Base-by-base conservation (phyloP, 441 rosid species). In the Euphorbia schlechtendalii region DNA sequence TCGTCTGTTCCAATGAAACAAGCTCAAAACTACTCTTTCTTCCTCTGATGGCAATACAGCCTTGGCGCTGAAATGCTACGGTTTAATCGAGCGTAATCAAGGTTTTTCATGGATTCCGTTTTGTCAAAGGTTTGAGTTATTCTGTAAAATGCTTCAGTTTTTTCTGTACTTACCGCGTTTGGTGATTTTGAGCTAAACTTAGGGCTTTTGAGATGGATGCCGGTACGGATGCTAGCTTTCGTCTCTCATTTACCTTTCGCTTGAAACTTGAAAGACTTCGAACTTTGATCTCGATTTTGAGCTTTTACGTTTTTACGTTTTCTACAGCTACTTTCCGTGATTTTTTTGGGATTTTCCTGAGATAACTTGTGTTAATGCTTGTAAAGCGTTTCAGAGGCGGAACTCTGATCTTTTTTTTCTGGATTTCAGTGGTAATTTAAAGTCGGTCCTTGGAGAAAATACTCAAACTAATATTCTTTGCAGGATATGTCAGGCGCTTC, bases 121-220 rank as follows among this genome's bases (percentile, higher is more conserved):
- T n/a, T 48, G 17, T 0, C 8, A 14, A 40, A 27, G 22, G 46
- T 41, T 41, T 12, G 17, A 13, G 1, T 13, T 11, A 14, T 46
- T 5, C 17, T 21, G 49, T 15, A 48, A 20, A 25, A 10, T 25
- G 54, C 22, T 43, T 61, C 24, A 32, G 5, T 21, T 36, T 24
- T 63, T 61, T 32, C 27, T 18, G 40, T 8, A 40, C 48, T 25
- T 63, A 38, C 21, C 20, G 67, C 22, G 56, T 70, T 56, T 34
- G 51, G 49, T 72, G 46, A 43, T 72, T 70, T 69, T 30, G 32
- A 70, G 54, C 54, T 59, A 41, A 52, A 70, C 18, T 75, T 77
- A 69, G 77, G 76, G 76, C 60, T 81, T 67, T 21, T 56, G 52
- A n/a, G 66, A 85, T 83, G 84, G 80, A 77, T 76, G 71, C 70